Conservation (phyloP, 2,329 filamentous ascomycete species). For the Ophiostoma novo-ulmi region DNA sequence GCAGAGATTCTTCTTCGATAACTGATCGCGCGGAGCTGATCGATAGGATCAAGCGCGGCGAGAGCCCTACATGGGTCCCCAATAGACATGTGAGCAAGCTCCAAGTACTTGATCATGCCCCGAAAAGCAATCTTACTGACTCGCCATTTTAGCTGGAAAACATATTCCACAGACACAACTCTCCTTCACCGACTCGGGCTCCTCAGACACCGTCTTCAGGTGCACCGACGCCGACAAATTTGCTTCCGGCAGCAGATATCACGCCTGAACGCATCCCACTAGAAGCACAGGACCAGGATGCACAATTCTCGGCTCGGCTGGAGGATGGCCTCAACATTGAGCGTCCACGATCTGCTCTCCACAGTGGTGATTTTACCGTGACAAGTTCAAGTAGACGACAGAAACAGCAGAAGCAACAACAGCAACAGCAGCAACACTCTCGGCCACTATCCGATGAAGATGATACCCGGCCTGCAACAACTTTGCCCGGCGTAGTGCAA, state of each 20-base stretch:
- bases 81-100: slow-evolving; percentile 52
- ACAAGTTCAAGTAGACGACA: neutral
- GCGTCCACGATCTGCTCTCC: slow-evolving; percentile 71
- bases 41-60: slow-evolving; percentile 71
- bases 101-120: neutral
- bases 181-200: slow-evolving; percentile 36
- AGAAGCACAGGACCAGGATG: slow-evolving; percentile 32
- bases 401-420: neutral
- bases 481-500: neutral
- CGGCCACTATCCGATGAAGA: neutral
- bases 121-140: neutral
- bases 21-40: slow-evolving; percentile 74
- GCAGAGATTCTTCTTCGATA: neutral
- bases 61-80: slow-evolving; percentile 66
- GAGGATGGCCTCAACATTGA: slow-evolving; percentile 63
- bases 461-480: slow-evolving; percentile 13
- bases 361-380: slow-evolving; percentile 61
- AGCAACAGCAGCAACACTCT: neutral
- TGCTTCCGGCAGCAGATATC: slow-evolving; percentile 46
- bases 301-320: slow-evolving; percentile 40
- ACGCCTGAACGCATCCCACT: slow-evolving; percentile 41
- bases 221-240: slow-evolving; percentile 32
- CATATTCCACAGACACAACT: slow-evolving; percentile 34
- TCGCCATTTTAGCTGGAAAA: slow-evolving; percentile 38
- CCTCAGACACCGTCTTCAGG: slow-evolving; percentile 36